These are phyloP conservation scores for Phytophthora brassicae DNA, from an alignment of 352 stramenopile species.

Conservation along the genomic window DNA sequence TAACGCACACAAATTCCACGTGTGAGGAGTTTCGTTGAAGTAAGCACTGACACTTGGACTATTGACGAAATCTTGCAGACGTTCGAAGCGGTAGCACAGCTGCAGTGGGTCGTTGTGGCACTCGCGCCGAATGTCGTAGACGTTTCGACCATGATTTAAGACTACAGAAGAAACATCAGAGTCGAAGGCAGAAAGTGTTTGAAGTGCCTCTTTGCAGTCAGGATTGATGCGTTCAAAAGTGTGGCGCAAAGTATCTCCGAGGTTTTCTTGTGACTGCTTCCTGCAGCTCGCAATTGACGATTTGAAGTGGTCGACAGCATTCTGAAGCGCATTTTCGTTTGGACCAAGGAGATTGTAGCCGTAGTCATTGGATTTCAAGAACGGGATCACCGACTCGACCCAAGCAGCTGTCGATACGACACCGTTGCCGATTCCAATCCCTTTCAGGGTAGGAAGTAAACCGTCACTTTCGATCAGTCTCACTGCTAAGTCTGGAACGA, in stretches of 20 bases:
- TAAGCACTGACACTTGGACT: conserved; percentile 35
- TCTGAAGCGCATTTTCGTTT: conserved; percentile 7
- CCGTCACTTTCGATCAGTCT: conserved; percentile 54
- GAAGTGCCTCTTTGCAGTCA: conserved; percentile 29
- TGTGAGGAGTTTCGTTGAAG: conserved; percentile 35
- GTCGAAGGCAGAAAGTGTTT: conserved; percentile 19
- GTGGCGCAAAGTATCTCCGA: conserved; percentile 3
- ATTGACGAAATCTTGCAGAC: conserved; percentile 66
- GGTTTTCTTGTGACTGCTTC: background rate
- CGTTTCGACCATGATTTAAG: conserved; percentile 40
- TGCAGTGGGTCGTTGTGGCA: conserved; percentile 58
- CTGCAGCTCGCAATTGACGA: conserved; percentile 19
- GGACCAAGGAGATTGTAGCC: conserved; percentile 39
- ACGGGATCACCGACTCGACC: conserved; percentile 53
- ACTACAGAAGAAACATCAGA: conserved; percentile 15
- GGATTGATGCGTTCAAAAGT: background rate
- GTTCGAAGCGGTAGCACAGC: conserved; percentile 70
- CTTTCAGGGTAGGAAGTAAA: conserved; percentile 56
- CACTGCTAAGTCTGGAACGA: conserved; percentile 90
- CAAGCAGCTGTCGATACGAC: conserved; percentile 58
- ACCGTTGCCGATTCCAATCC: conserved; percentile 85
- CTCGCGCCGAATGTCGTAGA: conserved; percentile 65
- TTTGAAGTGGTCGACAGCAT: conserved; percentile 21
- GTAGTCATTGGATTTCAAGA: conserved; percentile 47
- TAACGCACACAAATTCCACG: conserved; percentile 56